A percentile compares a stretch with the other conserved stretches of the same genome.
phyloP scores from a whole-genome alignment of 2,329 filamentous ascomycete species.

The Colletotrichum theobromicola region DNA sequence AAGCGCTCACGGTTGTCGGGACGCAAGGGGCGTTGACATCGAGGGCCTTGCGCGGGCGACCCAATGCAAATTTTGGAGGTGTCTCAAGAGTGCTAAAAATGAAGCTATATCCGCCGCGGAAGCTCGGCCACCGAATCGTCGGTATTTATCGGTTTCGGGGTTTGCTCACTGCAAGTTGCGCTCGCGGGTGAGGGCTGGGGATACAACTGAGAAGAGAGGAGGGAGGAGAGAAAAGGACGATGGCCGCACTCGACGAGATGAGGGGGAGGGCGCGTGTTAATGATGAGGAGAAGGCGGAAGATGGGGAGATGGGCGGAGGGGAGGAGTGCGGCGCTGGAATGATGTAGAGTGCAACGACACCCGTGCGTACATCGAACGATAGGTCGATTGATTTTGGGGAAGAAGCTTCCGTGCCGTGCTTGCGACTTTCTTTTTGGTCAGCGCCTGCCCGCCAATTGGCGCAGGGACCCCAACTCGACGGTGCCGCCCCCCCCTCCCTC shows the following conservation, averaged over 20 bases:
- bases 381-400: conserved; percentile 21
- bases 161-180: neutral
- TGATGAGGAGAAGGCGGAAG: neutral
- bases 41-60: neutral
- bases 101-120: conserved; percentile 11
- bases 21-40: conserved; percentile 9
- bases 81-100: neutral
- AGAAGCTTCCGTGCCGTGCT: conserved; percentile 6
- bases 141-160: neutral
- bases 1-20: conserved; percentile 12
- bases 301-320: neutral
- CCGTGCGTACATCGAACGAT: conserved; percentile 19
- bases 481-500: no score
- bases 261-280: neutral
- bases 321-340: neutral
- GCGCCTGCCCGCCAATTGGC: neutral
- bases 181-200: neutral
- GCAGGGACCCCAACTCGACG: neutral
- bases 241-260: neutral
- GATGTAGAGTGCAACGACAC: conserved; percentile 16
- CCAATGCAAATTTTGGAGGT: neutral
- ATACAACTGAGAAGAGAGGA: neutral
- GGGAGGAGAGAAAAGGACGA: neutral
- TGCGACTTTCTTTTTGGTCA: conserved; percentile 12
- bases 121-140: conserved; percentile 10